Conservation (phyloP, 805 yeast genomes). For the Cyberlindnera americana region DNA sequence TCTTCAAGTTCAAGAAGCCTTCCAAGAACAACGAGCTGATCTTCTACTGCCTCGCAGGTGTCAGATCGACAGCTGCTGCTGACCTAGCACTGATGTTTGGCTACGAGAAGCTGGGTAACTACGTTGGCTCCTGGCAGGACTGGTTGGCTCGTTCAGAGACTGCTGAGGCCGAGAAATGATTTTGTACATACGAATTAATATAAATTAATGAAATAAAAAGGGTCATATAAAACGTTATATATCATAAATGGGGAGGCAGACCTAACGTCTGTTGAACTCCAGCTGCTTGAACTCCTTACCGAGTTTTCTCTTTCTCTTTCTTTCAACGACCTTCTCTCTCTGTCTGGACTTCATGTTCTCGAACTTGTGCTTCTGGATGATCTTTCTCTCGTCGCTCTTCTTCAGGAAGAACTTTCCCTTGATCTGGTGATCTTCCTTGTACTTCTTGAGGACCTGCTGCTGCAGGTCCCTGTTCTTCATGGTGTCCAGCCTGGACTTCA, state of each 20-base stretch:
- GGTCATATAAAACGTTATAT: too few relatives aligned
- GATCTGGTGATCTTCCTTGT: slow-evolving; percentile 45
- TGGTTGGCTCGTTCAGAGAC: slow-evolving; percentile 60
- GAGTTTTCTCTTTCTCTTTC: slow-evolving; percentile 80
- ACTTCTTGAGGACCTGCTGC: slow-evolving; percentile 56
- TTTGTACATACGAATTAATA: too few relatives aligned
- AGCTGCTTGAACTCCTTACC: slow-evolving; percentile 70
- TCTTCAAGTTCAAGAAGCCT: slow-evolving; percentile 84
- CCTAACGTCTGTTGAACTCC: slow-evolving; percentile 34
- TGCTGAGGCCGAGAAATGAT: slow-evolving; percentile 13
- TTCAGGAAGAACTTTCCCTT: slow-evolving; percentile 60
- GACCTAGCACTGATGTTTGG: slow-evolving; percentile 91
- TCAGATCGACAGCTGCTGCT: slow-evolving; percentile 86
- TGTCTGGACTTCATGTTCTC: slow-evolving; percentile 68
- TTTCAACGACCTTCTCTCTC: slow-evolving; percentile 78
- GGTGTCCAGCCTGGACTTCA: slow-evolving; percentile 63
- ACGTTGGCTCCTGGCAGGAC: slow-evolving; percentile 82
- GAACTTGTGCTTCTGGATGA: slow-evolving; percentile 73
- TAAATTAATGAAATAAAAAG: too few relatives aligned
- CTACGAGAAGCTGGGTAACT: slow-evolving; percentile 78
- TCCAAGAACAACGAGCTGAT: slow-evolving; percentile 63
- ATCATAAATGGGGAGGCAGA: too few relatives aligned
- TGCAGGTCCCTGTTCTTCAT: slow-evolving; percentile 75
- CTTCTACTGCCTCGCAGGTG: slow-evolving; percentile 91
- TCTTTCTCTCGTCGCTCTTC: slow-evolving; percentile 66